phyloP scores from a whole-genome alignment of 108 stramenopile species.

The Licmophora abbreviata region DNA sequence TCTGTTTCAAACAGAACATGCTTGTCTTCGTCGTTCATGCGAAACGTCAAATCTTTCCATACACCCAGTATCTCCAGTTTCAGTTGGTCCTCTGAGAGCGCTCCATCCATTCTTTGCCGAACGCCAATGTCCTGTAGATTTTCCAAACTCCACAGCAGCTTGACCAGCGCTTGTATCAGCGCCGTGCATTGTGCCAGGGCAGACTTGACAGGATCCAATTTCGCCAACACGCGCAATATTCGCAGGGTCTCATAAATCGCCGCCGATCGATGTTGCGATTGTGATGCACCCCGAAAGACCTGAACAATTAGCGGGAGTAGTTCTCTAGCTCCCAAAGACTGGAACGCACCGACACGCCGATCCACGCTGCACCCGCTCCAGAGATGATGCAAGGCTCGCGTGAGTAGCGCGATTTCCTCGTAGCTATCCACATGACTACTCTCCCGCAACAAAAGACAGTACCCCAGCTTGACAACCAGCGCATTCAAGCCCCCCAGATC shows the following conservation, averaged over 20 bases:
- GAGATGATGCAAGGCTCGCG: conserved; percentile 14
- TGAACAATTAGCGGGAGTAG: conserved; percentile 23
- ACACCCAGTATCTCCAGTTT: conserved; percentile 14
- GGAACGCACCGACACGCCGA: conserved; percentile 21
- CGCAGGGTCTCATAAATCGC: conserved; percentile 7
- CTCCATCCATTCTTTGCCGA: too few relatives aligned
- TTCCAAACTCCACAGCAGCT: neutral
- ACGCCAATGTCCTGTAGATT: neutral
- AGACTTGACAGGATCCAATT: conserved; percentile 21
- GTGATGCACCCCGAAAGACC: conserved; percentile 10
- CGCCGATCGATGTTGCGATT: neutral
- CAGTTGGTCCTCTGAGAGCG: neutral
- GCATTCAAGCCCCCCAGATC: conserved; percentile 20
- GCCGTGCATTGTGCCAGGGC: conserved; percentile 4
- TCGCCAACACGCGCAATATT: conserved; percentile 21
- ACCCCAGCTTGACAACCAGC: conserved; percentile 31
- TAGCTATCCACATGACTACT: neutral
- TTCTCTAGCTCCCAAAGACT: conserved; percentile 23
- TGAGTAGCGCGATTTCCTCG: conserved; percentile 13
- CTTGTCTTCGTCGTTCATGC: conserved; percentile 15
- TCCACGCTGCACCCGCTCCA: conserved; percentile 17
- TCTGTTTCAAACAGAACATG: too few relatives aligned
- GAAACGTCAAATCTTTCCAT: conserved; percentile 34
- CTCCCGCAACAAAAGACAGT: conserved; percentile 5
- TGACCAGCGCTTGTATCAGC: conserved; percentile 6